Base-by-base conservation (phyloP, 2,329 filamentous ascomycete species). In the Alternaria viburni region DNA sequence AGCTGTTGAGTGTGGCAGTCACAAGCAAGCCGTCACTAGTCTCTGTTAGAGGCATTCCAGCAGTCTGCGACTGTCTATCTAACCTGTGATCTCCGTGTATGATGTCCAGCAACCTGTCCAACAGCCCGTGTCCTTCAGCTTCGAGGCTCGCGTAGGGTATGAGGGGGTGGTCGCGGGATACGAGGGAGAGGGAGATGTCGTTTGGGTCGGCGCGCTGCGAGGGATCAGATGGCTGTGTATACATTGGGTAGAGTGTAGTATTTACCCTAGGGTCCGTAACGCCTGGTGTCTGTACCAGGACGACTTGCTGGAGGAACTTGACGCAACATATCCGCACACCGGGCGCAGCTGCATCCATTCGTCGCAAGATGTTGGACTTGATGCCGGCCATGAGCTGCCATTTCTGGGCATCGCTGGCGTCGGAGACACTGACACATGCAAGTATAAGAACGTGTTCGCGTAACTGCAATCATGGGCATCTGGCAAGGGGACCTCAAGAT, bases 301-400 rank as follows among this genome's bases (percentile, higher is more conserved):
- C 91, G 47, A 98, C 93, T 67, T 93, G 90, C 82, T 99, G 95
- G 41, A 93, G 91, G 80, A 99, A 99, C 81, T 99, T 99, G 86
- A 98, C 91, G 83, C 96, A 98, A 84, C 93, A 97, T 79, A 98
- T 90, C 73, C 90, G 90, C 67, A 98, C 88, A 3, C 93, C 91
- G 12, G 90, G 86, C 13, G 88, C 83, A 17, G 92, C 90, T 46
- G 85, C 87, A 72, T 97, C 95, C 95, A 96, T 97, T 74, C 96
- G 89, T 63, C 88, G 89, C 64, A 99, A 81, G 70, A 99, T 96
- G 73, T 90, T 91, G 59, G 91, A 89, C 83, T 99, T 99, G 81
- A 98, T 95, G 11, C 89, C 87, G 57, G 89, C 86, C 88, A 98
- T 96, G 68, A 90, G 89, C 76, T 96, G 91, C 96, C 96, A 99